Evolutionary conservation across 164 flowering plant genomes (phyloP), one percentile per base, ranked within the genome.

Genomic region (Dillenia turbinata): DNA sequence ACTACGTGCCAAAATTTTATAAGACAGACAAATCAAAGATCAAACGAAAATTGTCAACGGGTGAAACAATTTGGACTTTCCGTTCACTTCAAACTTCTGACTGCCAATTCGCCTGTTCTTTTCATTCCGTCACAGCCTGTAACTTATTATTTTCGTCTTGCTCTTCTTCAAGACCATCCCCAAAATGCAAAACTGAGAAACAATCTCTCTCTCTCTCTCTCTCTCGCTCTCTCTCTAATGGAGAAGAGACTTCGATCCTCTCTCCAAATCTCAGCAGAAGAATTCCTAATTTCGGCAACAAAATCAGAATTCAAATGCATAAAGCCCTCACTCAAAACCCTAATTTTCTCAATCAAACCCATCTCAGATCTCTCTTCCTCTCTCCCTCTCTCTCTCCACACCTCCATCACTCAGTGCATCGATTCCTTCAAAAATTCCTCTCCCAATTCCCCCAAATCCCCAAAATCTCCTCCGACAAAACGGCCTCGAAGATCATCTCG

Each of bases 171-270:
- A 19, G 22, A 19, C 22, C 22, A 19, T 19, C 22, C 22, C 22
- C 22, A 5, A 26, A 26, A 26, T 26, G 40, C 40, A 5, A 2
- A 26, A 26, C 40, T 26, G 40, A 24, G 26, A 26, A 26, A 26
- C 40, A 26, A 2, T 26, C 40, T 26, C 40, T 26, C 40, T 26
- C 40, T 22, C 26, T 40, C 51, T 2, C 26, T 47, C 44, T 63
- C 44, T 40, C 9, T 15, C 44, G 1, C 46, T 63, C 59, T 6
- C 13, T 14, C 26, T 6, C 24, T 3, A 26, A 86, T 88, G 98
- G 98, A 90, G 87, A 87, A 84, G 72, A 57, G 82, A 45, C 85
- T 94, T 8, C 86, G 89, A 4, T 83, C 93, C 4, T 73, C 86
- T 22, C 86, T 89, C 24, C 66, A 72, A 13, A 64, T 71, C 57